These are phyloP conservation scores for Melampsora medusae DNA, from an alignment of 1,284 basidiomycete species.

Conservation along the genomic window DNA sequence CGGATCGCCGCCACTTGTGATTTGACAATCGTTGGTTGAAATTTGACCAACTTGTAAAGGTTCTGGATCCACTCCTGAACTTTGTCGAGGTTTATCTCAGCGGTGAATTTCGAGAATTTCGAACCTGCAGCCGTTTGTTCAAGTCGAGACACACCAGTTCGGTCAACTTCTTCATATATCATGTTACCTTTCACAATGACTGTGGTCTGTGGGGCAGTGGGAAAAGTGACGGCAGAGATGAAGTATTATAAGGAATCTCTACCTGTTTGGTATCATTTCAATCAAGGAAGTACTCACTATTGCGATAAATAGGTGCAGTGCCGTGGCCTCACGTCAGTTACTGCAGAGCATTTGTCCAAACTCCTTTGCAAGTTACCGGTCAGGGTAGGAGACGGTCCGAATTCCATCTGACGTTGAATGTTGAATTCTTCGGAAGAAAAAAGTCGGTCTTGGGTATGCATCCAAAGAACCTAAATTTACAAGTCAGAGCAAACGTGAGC, in stretches of 20 bases:
- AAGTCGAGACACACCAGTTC: constrained; percentile 91
- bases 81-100: constrained; percentile 69
- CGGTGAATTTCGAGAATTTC: constrained; percentile 69
- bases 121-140: constrained; percentile 98
- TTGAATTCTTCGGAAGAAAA: constrained; percentile 77
- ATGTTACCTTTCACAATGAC: constrained; percentile 90
- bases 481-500: not conserved
- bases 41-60: constrained; percentile 92
- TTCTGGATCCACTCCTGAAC: constrained; percentile 93
- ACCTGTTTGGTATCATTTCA: constrained; percentile 57
- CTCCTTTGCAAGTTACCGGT: constrained; percentile 91
- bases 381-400: constrained; percentile 92
- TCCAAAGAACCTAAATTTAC: constrained; percentile 78
- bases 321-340: constrained; percentile 79
- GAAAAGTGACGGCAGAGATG: constrained; percentile 94
- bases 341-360: constrained; percentile 94
- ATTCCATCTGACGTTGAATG: constrained; percentile 83
- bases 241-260: no score
- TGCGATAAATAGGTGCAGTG: constrained; percentile 84
- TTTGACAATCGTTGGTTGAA: constrained; percentile 91
- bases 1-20: constrained; percentile 98
- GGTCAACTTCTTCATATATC: constrained; percentile 87
- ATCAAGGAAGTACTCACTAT: constrained; percentile 64
- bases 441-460: constrained; percentile 93
- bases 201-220: constrained; percentile 89